These are phyloP conservation scores for Kuraishia hungarica DNA, from an alignment of 805 yeast species.

Conservation along the genomic window DNA sequence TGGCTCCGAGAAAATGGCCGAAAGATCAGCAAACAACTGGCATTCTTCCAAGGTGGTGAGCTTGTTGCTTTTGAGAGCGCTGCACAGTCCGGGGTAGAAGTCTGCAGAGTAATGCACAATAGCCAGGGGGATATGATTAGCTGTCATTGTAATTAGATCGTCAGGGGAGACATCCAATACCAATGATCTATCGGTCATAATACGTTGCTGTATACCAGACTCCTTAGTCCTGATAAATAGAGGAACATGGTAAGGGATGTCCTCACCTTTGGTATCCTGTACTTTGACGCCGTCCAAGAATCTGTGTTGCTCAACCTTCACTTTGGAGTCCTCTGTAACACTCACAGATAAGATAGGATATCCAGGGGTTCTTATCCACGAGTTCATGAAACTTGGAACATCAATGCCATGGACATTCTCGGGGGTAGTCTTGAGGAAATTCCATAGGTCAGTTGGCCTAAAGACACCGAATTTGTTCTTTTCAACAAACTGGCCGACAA, in stretches of 20 bases:
- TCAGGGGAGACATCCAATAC: conserved; percentile 21
- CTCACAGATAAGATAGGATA: conserved; percentile 41
- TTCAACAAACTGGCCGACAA: conserved; percentile 14
- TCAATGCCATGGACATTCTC: conserved; percentile 27
- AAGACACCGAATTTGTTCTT: conserved; percentile 27
- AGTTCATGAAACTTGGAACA: conserved; percentile 40
- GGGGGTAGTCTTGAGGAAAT: conserved; percentile 18
- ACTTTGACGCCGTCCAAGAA: conserved; percentile 14
- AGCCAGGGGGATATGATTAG: conserved; percentile 37
- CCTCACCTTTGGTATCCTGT: conserved; percentile 29
- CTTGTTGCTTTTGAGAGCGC: conserved; percentile 9
- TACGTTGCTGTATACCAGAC: conserved; percentile 27
- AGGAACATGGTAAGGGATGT: conserved; percentile 57
- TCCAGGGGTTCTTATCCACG: conserved; percentile 58
- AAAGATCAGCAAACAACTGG: conserved; percentile 30
- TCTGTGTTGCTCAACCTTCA: conserved; percentile 29
- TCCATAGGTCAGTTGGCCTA: conserved; percentile 49
- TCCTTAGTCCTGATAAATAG: conserved; percentile 30
- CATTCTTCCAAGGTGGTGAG: conserved; percentile 24
- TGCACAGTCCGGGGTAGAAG: conserved; percentile 16
- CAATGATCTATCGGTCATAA: conserved; percentile 34
- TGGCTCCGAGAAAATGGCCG: conserved; percentile 25
- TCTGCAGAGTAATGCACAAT: conserved; percentile 35
- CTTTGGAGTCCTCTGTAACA: conserved; percentile 16
- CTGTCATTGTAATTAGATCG: conserved; percentile 31